These are phyloP conservation scores for Ricinus communis DNA, from an alignment of 345 rosid genomes.

Conservation along the genomic window DNA sequence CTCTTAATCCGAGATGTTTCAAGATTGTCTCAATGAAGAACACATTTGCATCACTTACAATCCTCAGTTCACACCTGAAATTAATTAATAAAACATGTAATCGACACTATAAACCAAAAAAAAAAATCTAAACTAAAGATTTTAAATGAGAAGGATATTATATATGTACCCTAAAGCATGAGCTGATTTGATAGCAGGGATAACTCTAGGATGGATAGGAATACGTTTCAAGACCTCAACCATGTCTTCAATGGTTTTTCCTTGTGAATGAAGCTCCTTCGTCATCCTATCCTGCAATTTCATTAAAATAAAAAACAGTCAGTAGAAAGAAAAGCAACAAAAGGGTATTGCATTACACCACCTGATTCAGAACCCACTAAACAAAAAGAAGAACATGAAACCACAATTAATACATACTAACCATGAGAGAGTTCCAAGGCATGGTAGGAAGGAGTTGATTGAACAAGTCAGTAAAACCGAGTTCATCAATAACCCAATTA, in stretches of 20 bases:
- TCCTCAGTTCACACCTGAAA: slow-evolving; percentile 75
- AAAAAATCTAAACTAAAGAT: too few species aligned
- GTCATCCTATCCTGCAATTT: slow-evolving; percentile 69
- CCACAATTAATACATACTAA: slow-evolving; percentile 9
- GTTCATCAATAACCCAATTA: slow-evolving; percentile 72
- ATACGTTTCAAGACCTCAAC: slow-evolving; percentile 44
- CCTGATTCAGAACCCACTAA: too few species aligned
- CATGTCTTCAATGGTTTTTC: slow-evolving; percentile 62
- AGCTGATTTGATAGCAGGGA: slow-evolving; percentile 71
- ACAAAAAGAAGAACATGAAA: too few species aligned
- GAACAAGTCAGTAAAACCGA: slow-evolving; percentile 75
- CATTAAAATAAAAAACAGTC: not conserved
- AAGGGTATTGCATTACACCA: too few species aligned
- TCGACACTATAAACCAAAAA: slow-evolving; percentile 9
- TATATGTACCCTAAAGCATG: slow-evolving; percentile 66
- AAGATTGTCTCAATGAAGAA: slow-evolving; percentile 75
- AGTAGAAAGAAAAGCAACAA: too few species aligned
- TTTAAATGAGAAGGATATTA: not conserved
- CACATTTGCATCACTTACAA: slow-evolving; percentile 74
- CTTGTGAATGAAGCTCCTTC: slow-evolving; percentile 64
- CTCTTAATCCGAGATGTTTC: slow-evolving; percentile 59
- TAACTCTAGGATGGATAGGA: slow-evolving; percentile 65
- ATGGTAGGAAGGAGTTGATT: slow-evolving; percentile 79
- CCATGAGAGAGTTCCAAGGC: slow-evolving; percentile 95
- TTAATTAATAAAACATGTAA: not conserved